Evolutionary conservation across 305 asterid genomes (phyloP), one percentile per base, ranked within the genome.

Genomic region (Fraxinus dipetala): DNA sequence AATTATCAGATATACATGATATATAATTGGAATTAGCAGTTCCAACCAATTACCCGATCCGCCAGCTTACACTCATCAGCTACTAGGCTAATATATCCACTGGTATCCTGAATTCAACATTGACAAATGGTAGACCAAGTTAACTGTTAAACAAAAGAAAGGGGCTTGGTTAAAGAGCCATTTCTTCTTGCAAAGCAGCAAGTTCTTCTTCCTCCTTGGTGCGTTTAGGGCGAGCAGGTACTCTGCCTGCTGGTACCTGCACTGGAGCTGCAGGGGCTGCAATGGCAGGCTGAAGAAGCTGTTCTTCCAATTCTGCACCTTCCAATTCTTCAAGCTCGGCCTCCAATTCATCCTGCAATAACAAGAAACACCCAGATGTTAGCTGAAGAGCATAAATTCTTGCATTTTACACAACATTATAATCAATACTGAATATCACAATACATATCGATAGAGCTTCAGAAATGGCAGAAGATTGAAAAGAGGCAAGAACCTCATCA

Each of bases 161-260:
- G 10, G 43, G 79, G 51, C 75, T 43, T 20, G 54, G 77, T 80
- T 77, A 86, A 72, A 86, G 86, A 8, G 80, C 82, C 91, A 89
- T 83, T 78, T 89, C 92, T 51, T 86, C 88, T 83, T 89, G 92
- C 87, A 89, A 84, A 1, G 89, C 92, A 78, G 89, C 92, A 72
- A 89, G 90, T 83, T 89, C 92, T 79, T 87, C 92, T 8, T 87
- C 91, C 80, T 89, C 92, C 65, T 84, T 90, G 51, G 86, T 79
- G 51, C 9, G 81, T 84, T 75, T 83, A 61, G 90, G 85, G 45
- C 82, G 83, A 63, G 80, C 79, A 35, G 87, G 87, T 67, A 79
- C 86, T 45, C 67, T 45, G 79, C 84, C 87, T 16, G 86, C 82
- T 43, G 83, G 92, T 28, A 80, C 87, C 30, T 63, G 85, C 75